phyloP scores from a whole-genome alignment of 2,329 filamentous ascomycete species.

The Ophiostoma tasmaniense region DNA sequence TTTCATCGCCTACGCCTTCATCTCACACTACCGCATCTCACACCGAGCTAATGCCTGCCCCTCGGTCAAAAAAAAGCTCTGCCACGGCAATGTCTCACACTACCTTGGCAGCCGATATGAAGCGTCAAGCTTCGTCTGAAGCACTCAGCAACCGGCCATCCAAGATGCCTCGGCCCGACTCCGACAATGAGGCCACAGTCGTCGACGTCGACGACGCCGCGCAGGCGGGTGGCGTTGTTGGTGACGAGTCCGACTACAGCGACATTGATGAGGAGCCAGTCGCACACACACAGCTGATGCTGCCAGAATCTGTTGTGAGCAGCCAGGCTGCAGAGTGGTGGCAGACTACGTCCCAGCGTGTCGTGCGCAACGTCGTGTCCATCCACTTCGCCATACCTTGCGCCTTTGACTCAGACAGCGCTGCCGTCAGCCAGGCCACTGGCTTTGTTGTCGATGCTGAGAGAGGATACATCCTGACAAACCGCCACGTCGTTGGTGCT shows the following conservation, averaged over 20 bases:
- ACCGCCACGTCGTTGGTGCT: slow-evolving; percentile 86
- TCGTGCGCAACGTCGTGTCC: slow-evolving; percentile 93
- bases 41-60: too few species aligned
- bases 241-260: background rate
- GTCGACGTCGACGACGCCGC: slow-evolving; percentile 9
- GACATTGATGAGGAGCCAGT: slow-evolving; percentile 13
- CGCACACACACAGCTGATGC: slow-evolving; percentile 4
- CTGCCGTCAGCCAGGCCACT: slow-evolving; percentile 88
- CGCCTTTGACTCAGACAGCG: slow-evolving; percentile 94
- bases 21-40: background rate
- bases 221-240: background rate
- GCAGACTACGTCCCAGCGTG: slow-evolving; percentile 90
- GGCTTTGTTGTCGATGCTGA: slow-evolving; percentile 96
- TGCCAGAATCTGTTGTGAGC: slow-evolving; percentile 20
- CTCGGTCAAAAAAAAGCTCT: background rate
- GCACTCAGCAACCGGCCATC: slow-evolving; percentile 22
- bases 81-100: background rate
- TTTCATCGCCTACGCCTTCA: background rate
- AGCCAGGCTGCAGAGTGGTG: slow-evolving; percentile 58
- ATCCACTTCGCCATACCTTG: slow-evolving; percentile 98
- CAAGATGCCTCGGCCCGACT: slow-evolving; percentile 21
- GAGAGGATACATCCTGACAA: slow-evolving; percentile 74
- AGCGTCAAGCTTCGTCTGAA: slow-evolving; percentile 24
- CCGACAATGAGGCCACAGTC: background rate
- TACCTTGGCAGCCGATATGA: slow-evolving; percentile 19